Base-by-base conservation (phyloP, 1,139 yeast species). In the Pichia sp. region DNA sequence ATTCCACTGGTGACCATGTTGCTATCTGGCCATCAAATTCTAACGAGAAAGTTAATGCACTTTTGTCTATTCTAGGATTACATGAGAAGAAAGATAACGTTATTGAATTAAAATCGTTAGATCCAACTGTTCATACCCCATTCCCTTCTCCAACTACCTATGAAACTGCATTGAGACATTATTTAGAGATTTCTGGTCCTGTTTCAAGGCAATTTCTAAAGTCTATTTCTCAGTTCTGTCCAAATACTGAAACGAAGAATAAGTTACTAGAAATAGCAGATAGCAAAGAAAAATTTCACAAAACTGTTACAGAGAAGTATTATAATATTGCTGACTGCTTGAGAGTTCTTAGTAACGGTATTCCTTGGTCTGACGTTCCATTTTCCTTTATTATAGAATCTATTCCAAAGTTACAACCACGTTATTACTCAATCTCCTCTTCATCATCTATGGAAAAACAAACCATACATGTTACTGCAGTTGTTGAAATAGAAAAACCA, bases 391-490 rank as follows among this genome's bases (percentile, higher is more conserved):
- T 91, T 39, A 70, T 89, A 53, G 98, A 91, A 66, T 73, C 81
- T 33, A 64, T 91, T 47, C 77, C 88, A 40, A 86, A 79, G 55
- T 68, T 91, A 54, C 93, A 84, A 60, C 96, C 97, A 35, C 89
- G 98, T 64, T 91, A 88, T 66, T 91, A 91, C 64, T 91, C 98
- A 19, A 91, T 91, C 53, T 89, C 97, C 4, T 89, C 97, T 2
- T 86, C 96, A 10, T 80, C 95, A 2, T 64, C 79, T 45, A 72
- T 79, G 44, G 93, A 85, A 56, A 86, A 88, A 61, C 73, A 79
- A 43, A 70, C 72, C 15, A 73, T 91, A 47, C 86, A 80, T 54
- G 72, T 89, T 46, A 91, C 98, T 22, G 96, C 96, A 2, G 94
- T 89, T 41, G 97, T 93, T 41, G 98, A 91, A 66, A 74, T 51